These are phyloP conservation scores for Candida sp. DNA, from an alignment of 1,139 yeast genomes.

Conservation along the genomic window DNA sequence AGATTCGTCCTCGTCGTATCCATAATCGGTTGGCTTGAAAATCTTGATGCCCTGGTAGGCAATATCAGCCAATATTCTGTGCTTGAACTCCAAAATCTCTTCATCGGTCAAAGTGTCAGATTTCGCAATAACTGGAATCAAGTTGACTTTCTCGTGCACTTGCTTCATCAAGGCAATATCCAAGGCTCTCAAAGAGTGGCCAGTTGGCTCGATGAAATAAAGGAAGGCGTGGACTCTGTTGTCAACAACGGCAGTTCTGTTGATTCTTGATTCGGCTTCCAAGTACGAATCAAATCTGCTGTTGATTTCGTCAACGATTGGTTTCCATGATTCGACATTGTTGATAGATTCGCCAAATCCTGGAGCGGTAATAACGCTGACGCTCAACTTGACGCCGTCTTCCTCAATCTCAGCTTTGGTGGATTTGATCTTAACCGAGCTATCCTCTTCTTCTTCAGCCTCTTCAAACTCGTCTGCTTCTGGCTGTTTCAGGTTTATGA, in stretches of 20 bases:
- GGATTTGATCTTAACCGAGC: conserved; percentile 63
- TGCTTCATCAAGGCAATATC: conserved; percentile 91
- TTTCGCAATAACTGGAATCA: conserved; percentile 95
- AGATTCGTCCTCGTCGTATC: conserved; percentile 82
- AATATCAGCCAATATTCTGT: conserved; percentile 77
- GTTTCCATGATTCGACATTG: conserved; percentile 90
- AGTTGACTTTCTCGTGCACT: conserved; percentile 89
- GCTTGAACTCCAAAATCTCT: conserved; percentile 79
- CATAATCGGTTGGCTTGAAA: conserved; percentile 80
- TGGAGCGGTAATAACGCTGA: conserved; percentile 89
- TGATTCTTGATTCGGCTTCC: conserved; percentile 89
- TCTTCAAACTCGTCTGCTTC: conserved; percentile 18
- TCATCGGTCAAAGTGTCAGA: conserved; percentile 92
- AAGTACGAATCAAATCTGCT: conserved; percentile 84
- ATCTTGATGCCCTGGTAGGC: conserved; percentile 74
- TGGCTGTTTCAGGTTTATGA: conserved; percentile 39
- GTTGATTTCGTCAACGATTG: conserved; percentile 91
- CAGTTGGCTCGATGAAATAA: conserved; percentile 96
- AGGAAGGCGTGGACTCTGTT: conserved; percentile 86
- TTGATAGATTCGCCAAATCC: conserved; percentile 95
- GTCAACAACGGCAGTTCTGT: conserved; percentile 74
- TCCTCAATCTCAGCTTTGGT: conserved; percentile 83
- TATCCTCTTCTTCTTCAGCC: conserved; percentile 26
- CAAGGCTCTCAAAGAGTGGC: conserved; percentile 87
- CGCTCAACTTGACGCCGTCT: conserved; percentile 86